Evolutionary conservation across 805 yeast genomes (phyloP).

Genomic region (Barnettozyma californica): DNA sequence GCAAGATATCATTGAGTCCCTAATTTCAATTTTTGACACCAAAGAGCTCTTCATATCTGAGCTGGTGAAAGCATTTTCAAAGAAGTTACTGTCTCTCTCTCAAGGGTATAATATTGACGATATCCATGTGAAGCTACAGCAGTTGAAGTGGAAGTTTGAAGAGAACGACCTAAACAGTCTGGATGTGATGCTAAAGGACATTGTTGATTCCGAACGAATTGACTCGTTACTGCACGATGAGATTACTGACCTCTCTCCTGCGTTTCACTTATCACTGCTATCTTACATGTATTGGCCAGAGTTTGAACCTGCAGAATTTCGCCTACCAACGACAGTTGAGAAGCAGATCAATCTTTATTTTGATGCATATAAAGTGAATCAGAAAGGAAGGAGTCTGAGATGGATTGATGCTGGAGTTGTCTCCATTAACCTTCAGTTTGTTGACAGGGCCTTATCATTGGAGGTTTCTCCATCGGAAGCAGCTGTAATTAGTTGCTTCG

Average conservation of each 20-base stretch:
- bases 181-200: conserved; percentile 81
- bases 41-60: conserved; percentile 63
- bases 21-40: conserved; percentile 67
- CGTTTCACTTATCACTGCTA: conserved; percentile 53
- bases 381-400: conserved; percentile 54
- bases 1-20: conserved; percentile 64
- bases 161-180: conserved; percentile 59
- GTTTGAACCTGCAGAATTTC: conserved; percentile 27
- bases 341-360: conserved; percentile 40
- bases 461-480: conserved; percentile 70
- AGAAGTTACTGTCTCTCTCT: conserved; percentile 36
- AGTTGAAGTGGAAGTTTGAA: conserved; percentile 61
- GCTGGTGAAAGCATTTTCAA: conserved; percentile 55
- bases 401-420: conserved; percentile 59
- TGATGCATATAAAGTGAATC: conserved; percentile 35
- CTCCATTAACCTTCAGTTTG: conserved; percentile 51
- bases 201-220: conserved; percentile 47
- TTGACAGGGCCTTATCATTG: conserved; percentile 35
- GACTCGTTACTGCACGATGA: conserved; percentile 33
- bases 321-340: conserved; percentile 41
- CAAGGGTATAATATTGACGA: conserved; percentile 35
- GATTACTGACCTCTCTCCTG: conserved; percentile 17
- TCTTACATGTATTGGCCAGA: conserved; percentile 82
- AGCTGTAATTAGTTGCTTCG: conserved; percentile 48
- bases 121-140: conserved; percentile 38